These are phyloP conservation scores for Tripterygium wilfordii DNA, from an alignment of 177 flowering plant genomes.

Conservation along the genomic window DNA sequence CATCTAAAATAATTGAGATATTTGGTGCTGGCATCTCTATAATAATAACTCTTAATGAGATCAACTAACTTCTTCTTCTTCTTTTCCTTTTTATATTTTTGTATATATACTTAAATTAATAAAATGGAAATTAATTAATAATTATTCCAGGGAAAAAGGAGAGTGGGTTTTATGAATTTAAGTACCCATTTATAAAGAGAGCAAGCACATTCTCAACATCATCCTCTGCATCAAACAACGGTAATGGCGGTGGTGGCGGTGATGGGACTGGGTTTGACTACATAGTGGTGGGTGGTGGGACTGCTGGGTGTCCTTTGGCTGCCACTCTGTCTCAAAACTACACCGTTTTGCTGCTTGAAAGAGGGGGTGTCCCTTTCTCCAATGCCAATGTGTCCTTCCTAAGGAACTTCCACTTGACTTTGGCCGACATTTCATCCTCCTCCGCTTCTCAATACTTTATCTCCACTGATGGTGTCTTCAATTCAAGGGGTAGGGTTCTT, in stretches of 20 bases:
- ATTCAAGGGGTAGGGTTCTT: conserved; percentile 80
- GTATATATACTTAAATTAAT: not conserved
- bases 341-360: conserved; percentile 74
- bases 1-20: no score
- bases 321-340: conserved; percentile 82
- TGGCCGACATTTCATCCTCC: conserved; percentile 65
- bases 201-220: conserved; percentile 61
- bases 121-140: not conserved
- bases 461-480: conserved; percentile 90
- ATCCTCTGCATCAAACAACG: conserved; percentile 20
- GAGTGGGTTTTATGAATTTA: conserved; percentile 12
- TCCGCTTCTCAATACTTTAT: conserved; percentile 75
- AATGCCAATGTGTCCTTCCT: conserved; percentile 64
- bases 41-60: no score
- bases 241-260: conserved; percentile 10
- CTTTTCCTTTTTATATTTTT: no score
- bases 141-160: conserved; percentile 22
- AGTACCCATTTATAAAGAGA: conserved; percentile 54
- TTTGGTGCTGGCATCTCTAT: no score
- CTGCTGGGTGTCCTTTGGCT: conserved; percentile 95
- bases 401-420: conserved; percentile 63
- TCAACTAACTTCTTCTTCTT: no score
- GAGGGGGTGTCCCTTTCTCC: conserved; percentile 87
- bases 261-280: conserved; percentile 46
- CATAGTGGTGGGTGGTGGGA: conserved; percentile 93